Conservation (phyloP, 2,329 filamentous ascomycete genomes). For the Ceratocystis lukuohia region DNA sequence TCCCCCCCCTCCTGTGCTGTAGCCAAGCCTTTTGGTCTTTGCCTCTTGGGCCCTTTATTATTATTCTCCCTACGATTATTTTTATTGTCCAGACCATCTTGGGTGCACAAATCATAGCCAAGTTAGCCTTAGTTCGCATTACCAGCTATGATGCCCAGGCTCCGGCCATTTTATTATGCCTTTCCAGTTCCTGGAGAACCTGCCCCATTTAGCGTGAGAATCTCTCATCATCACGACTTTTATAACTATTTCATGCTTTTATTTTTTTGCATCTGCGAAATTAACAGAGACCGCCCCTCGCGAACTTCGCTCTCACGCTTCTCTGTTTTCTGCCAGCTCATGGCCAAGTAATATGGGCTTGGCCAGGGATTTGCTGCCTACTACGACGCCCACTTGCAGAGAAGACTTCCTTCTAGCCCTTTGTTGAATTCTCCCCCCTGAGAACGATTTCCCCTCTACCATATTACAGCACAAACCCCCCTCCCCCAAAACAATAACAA, state of each 20-base stretch:
- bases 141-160: background rate
- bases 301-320: no score
- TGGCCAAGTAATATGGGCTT: constrained; percentile 5
- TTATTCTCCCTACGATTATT: background rate
- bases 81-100: background rate
- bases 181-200: no score
- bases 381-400: background rate
- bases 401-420: background rate
- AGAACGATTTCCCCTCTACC: background rate
- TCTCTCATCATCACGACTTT: background rate
- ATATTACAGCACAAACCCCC: background rate
- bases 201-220: no score
- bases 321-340: background rate
- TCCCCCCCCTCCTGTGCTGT: background rate
- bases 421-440: background rate
- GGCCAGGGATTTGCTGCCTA: background rate
- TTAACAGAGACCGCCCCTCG: background rate
- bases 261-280: background rate
- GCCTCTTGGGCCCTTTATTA: background rate
- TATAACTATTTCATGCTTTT: no score
- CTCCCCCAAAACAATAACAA: background rate
- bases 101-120: background rate
- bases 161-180: background rate
- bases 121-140: constrained; percentile 1
- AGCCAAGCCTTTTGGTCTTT: background rate